These are phyloP conservation scores for Ciborinia camelliae DNA, from an alignment of 2,329 filamentous ascomycete species.

Conservation along the genomic window DNA sequence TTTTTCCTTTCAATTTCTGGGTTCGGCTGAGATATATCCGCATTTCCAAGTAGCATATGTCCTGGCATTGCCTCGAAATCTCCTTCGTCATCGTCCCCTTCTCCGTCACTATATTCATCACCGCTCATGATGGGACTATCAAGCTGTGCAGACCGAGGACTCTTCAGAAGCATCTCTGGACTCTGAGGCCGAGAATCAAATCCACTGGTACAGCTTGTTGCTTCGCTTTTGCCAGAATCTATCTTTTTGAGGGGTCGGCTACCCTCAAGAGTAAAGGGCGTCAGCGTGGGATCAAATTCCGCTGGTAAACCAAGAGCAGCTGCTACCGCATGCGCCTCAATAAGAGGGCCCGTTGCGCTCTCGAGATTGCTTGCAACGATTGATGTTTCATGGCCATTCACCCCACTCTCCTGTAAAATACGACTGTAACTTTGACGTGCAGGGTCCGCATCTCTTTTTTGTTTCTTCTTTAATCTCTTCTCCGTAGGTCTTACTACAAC, in stretches of 20 bases:
- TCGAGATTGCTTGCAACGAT: constrained; percentile 29
- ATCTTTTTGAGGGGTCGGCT: constrained; percentile 27
- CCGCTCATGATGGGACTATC: constrained; percentile 36
- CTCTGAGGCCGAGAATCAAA: constrained; percentile 37
- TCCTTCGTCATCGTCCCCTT: constrained; percentile 37
- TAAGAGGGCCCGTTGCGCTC: constrained; percentile 44
- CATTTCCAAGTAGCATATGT: constrained; percentile 28
- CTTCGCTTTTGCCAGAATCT: constrained; percentile 32
- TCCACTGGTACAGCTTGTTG: constrained; percentile 28
- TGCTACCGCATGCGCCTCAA: constrained; percentile 63
- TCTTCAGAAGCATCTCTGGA: constrained; percentile 43
- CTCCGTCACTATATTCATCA: constrained; percentile 41
- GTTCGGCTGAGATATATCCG: constrained; percentile 19
- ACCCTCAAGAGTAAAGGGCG: constrained; percentile 45
- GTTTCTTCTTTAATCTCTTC: constrained; percentile 69
- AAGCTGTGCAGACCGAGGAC: constrained; percentile 39
- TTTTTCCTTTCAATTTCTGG: constrained; percentile 44
- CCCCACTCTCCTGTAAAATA: constrained; percentile 57
- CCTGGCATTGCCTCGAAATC: constrained; percentile 38
- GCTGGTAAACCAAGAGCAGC: constrained; percentile 60
- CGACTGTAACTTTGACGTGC: constrained; percentile 60
- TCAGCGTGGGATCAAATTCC: constrained; percentile 61
- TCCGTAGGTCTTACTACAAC: constrained; percentile 68
- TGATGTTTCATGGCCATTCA: constrained; percentile 37
- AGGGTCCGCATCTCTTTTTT: constrained; percentile 63